A percentile compares a stretch with the other conserved stretches of the same genome.
Conservation (phyloP, 257 asterid species). For the Mitragyna speciosa region DNA sequence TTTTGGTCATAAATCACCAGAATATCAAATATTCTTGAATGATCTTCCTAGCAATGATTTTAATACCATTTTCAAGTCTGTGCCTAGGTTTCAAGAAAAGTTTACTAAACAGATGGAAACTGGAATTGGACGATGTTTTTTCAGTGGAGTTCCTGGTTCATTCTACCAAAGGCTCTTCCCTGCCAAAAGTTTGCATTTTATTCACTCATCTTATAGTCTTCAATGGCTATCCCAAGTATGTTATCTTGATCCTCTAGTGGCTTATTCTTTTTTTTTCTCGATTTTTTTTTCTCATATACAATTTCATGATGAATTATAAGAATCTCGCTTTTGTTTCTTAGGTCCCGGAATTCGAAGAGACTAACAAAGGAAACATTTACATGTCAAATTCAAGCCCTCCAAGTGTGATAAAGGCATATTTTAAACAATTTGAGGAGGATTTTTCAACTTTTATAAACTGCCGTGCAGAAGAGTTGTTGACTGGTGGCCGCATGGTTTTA, state of each 20-base stretch:
- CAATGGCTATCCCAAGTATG: slow-evolving; percentile 62
- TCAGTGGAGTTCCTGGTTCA: slow-evolving; percentile 57
- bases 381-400: slow-evolving; percentile 42
- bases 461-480: slow-evolving; percentile 55
- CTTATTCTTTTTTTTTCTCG: too few species aligned
- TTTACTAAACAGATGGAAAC: slow-evolving; percentile 28
- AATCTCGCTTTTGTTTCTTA: background rate
- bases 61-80: slow-evolving; percentile 47
- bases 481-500: slow-evolving; percentile 64
- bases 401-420: slow-evolving; percentile 50
- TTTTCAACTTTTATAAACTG: slow-evolving; percentile 47
- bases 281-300: background rate
- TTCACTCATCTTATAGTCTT: slow-evolving; percentile 69
- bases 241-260: background rate
- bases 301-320: background rate
- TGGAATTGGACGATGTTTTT: slow-evolving; percentile 34
- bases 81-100: slow-evolving; percentile 33
- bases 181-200: slow-evolving; percentile 47
- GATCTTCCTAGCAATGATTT: slow-evolving; percentile 74
- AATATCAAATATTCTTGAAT: slow-evolving; percentile 48
- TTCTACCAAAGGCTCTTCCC: slow-evolving; percentile 67
- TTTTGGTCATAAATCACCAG: slow-evolving; percentile 34
- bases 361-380: slow-evolving; percentile 49
- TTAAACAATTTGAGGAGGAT: slow-evolving; percentile 50
- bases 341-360: slow-evolving; percentile 18